A percentile compares a stretch with the other conserved stretches of the same genome.
Evolutionary conservation across 1,284 basidiomycete genomes (phyloP).

Genomic region (Ustilago bromivora): DNA sequence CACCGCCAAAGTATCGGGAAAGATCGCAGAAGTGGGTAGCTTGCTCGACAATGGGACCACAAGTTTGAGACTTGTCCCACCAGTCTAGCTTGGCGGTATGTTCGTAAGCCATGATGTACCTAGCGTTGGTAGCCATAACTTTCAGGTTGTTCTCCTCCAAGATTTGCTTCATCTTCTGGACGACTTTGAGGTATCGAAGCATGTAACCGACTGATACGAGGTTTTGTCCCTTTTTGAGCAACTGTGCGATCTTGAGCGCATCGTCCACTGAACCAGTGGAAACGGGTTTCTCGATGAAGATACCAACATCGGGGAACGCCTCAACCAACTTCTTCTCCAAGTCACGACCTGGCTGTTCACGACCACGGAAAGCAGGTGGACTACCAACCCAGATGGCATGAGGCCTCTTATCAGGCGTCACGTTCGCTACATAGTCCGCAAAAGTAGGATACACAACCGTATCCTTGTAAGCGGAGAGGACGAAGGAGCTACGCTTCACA

Average conservation of each 20-base stretch:
- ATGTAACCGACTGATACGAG: constrained; percentile 89
- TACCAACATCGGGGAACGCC: constrained; percentile 78
- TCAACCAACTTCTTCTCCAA: constrained; percentile 91
- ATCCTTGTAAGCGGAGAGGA: constrained; percentile 90
- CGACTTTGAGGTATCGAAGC: constrained; percentile 74
- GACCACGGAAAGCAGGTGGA: constrained; percentile 86
- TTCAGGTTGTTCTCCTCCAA: constrained; percentile 92
- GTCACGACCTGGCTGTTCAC: constrained; percentile 76
- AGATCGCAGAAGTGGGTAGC: constrained; percentile 83
- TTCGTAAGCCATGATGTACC: constrained; percentile 92
- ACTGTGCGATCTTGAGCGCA: constrained; percentile 69
- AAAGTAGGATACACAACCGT: constrained; percentile 89
- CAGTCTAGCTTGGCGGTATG: constrained; percentile 81
- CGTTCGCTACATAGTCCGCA: constrained; percentile 82
- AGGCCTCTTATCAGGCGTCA: constrained; percentile 73
- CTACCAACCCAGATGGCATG: constrained; percentile 88
- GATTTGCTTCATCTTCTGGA: constrained; percentile 95
- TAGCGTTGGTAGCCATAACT: constrained; percentile 96
- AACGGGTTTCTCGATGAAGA: constrained; percentile 95
- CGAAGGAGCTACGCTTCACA: constrained; percentile 93
- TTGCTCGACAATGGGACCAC: constrained; percentile 93
- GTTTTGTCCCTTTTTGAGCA: constrained; percentile 71
- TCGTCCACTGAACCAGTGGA: constrained; percentile 80
- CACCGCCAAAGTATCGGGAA: constrained; percentile 97
- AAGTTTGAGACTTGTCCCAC: constrained; percentile 96